Percentiles rank a stretch among this genome's conserved stretches.
Conservation (phyloP, 352 stramenopile species). For the Globisporangium sylvaticum region DNA sequence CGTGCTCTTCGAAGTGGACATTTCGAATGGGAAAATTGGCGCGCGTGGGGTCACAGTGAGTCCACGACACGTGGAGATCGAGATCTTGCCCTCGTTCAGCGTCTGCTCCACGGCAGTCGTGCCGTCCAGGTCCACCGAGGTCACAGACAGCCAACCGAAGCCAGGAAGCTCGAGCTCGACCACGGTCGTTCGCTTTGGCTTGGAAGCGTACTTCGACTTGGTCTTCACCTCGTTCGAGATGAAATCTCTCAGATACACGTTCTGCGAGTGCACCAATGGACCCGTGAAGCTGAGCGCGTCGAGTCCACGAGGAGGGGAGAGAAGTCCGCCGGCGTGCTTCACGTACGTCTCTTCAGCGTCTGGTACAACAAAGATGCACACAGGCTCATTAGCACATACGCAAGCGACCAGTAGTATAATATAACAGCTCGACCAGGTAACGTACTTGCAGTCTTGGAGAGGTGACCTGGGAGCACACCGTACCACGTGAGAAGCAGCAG, state of each 20-base stretch:
- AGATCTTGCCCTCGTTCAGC: constrained; percentile 54
- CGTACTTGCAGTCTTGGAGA: constrained; percentile 78
- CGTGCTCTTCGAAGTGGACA: constrained; percentile 72
- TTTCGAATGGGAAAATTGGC: constrained; percentile 76
- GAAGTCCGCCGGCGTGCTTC: constrained; percentile 70
- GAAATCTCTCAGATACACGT: constrained; percentile 68
- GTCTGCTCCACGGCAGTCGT: constrained; percentile 60
- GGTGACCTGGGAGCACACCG: constrained; percentile 77
- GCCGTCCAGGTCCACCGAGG: constrained; percentile 76
- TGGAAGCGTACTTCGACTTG: constrained; percentile 73
- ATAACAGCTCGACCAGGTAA: no score
- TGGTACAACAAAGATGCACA: constrained; percentile 15
- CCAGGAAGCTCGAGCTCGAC: constrained; percentile 76
- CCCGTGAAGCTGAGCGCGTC: constrained; percentile 78
- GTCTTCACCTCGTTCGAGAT: constrained; percentile 51
- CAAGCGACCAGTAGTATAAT: no score
- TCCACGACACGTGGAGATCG: constrained; percentile 58
- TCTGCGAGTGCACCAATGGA: constrained; percentile 44
- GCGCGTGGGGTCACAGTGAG: constrained; percentile 49
- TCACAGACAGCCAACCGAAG: constrained; percentile 80
- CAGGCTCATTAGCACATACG: no score
- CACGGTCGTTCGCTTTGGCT: constrained; percentile 73
- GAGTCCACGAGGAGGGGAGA: constrained; percentile 71
- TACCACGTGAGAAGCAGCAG: constrained; percentile 76
- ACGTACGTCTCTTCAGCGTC: constrained; percentile 74